Evolutionary conservation across 306 rosid genomes (phyloP), one percentile per base, ranked within the genome.

Genomic region (Cicer chorassanicum): DNA sequence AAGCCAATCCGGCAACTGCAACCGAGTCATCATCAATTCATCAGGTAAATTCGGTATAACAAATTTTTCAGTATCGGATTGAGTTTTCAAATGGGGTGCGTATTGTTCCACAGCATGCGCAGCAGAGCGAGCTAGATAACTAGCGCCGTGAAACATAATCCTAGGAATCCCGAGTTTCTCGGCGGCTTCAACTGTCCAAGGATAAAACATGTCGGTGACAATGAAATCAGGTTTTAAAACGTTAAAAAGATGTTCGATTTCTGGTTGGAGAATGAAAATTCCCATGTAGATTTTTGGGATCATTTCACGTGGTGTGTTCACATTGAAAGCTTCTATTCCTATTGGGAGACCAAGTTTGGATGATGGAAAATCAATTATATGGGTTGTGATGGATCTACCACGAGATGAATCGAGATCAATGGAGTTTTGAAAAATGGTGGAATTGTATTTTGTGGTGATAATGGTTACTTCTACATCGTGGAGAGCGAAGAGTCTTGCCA

Each of bases 1-100:
- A 46, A 84, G 72, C 87, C 82, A 83, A 4, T 70, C 85, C 0
- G 90, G 84, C 21, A 78, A 16, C 78, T 86, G 84, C 70, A 40
- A 75, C 2, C 76, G 76, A 1, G 86, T 72, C 87, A 86, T 83
- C 60, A 62, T 69, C 19, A 83, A 60, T 9, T 43, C 7, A 7
- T 83, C 16, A 0, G 87, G 86, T 9, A 86, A 15, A 1, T 46
- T 86, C 2, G 87, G 82, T 1, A 86, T 0, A 0, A 42, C 9
- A 0, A 86, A 83, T 5, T 15, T 16, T 0, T 86, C 81, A 18
- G 9, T 44, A 15, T 78, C 86, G 0, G 87, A 83, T 0, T 62
- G 38, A 0, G 60, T 78, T 0, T 12, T 69, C 56, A 15, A 6
- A 4, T 81, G 81, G 9, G 87, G 84, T 5, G 50, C 15, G 45